Conservation (phyloP, 2,329 filamentous ascomycete genomes). For the Aspergillus sojae region DNA sequence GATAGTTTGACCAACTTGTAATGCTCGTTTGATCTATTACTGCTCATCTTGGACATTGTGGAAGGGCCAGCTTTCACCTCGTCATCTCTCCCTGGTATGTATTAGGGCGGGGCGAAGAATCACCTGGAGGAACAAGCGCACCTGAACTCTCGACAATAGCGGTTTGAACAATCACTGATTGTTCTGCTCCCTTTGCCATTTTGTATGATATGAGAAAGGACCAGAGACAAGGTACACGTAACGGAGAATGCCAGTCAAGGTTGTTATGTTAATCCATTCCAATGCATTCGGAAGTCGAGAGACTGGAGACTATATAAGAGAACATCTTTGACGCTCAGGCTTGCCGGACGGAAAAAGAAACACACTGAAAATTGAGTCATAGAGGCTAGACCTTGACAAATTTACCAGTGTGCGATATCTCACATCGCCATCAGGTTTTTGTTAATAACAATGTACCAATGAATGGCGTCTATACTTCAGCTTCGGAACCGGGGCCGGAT, state of each 20-base stretch:
- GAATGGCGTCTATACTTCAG: conserved; percentile 2
- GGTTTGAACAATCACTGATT: neutral
- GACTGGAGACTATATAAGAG: neutral
- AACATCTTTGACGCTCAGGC: neutral
- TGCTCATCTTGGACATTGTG: neutral
- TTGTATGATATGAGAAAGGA: neutral
- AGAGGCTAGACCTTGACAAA: conserved; percentile 15
- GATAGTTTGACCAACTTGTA: conserved; percentile 26
- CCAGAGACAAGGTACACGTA: neutral
- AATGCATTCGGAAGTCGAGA: neutral
- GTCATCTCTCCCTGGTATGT: neutral
- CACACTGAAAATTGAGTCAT: conserved; percentile 23
- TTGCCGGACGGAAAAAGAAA: neutral
- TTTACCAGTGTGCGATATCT: conserved; percentile 18
- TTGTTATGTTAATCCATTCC: neutral
- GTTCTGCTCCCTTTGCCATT: neutral
- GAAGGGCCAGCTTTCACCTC: neutral
- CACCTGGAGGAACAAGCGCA: neutral
- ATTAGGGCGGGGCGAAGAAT: neutral
- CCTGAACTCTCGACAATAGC: neutral
- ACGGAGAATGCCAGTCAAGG: neutral
- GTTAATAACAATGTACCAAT: conserved; percentile 1
- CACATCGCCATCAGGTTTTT: neutral
- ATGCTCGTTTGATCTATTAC: conserved; percentile 8
- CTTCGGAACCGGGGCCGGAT: conserved; percentile 14